Conservation (phyloP, 495 filamentous ascomycete genomes). For the Aspergillus nidulans region DNA sequence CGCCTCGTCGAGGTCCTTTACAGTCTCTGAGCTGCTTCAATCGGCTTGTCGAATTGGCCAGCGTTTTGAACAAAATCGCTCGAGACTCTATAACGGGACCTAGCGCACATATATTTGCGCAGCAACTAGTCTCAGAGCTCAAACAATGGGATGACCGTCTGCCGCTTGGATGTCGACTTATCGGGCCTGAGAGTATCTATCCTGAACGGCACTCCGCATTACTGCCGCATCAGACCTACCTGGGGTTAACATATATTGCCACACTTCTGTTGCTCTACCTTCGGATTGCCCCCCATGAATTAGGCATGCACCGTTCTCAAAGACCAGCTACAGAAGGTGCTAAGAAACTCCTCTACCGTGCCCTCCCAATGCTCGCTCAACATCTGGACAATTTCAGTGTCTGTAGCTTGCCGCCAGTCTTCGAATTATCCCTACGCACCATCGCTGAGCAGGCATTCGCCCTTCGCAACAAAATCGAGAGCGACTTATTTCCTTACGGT, state of each 20-base stretch:
- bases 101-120: slow-evolving; percentile 32
- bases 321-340: slow-evolving; percentile 39
- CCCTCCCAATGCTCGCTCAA: slow-evolving; percentile 39
- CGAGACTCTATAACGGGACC: slow-evolving; percentile 30
- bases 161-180: slow-evolving; percentile 40
- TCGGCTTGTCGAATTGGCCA: slow-evolving; percentile 44
- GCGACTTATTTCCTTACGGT: slow-evolving; percentile 34
- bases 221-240: slow-evolving; percentile 48
- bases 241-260: slow-evolving; percentile 43
- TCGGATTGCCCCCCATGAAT: slow-evolving; percentile 31
- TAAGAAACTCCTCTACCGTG: slow-evolving; percentile 42
- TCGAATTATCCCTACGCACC: slow-evolving; percentile 38
- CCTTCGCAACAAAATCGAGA: slow-evolving; percentile 31
- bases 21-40: slow-evolving; percentile 63
- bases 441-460: slow-evolving; percentile 36
- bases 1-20: slow-evolving; percentile 47
- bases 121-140: slow-evolving; percentile 37
- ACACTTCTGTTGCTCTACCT: slow-evolving; percentile 45
- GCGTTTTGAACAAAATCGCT: slow-evolving; percentile 43
- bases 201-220: slow-evolving; percentile 40
- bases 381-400: slow-evolving; percentile 45
- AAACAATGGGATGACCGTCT: slow-evolving; percentile 40
- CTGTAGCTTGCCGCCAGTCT: slow-evolving; percentile 45
- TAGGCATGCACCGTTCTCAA: slow-evolving; percentile 32
- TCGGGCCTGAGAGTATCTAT: slow-evolving; percentile 39